Conservation (phyloP, 169 alveolate genomes). For the Cryptosporidium andersoni region DNA sequence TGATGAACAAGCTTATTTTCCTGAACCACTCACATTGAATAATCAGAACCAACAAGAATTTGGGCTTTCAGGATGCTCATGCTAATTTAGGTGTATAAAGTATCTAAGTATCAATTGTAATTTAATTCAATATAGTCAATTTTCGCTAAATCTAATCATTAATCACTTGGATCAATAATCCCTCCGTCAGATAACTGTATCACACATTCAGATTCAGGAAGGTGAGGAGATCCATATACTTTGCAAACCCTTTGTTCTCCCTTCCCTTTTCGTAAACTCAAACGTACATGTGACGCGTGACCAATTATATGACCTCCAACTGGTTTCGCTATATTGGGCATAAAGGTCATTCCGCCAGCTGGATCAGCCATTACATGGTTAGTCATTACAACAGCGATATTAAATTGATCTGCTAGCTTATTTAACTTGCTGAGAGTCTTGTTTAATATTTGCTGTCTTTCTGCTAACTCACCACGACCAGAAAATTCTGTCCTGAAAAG, state of each 20-base stretch:
- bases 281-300: constrained; percentile 95
- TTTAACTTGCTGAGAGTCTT: constrained; percentile 84
- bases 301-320: constrained; percentile 99
- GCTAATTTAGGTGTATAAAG: constrained; percentile 13
- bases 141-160: not conserved
- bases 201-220: constrained; percentile 94
- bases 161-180: constrained; percentile 79
- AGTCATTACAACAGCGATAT: constrained; percentile 93
- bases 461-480: constrained; percentile 90
- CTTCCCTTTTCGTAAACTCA: constrained; percentile 94
- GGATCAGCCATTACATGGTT: constrained; percentile 95
- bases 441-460: constrained; percentile 84
- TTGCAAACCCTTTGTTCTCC: constrained; percentile 94
- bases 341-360: constrained; percentile 89
- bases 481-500: constrained; percentile 86
- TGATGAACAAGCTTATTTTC: constrained; percentile 83
- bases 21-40: constrained; percentile 62
- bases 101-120: not conserved
- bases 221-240: constrained; percentile 95
- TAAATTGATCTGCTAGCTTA: constrained; percentile 95
- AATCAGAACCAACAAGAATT: constrained; percentile 37
- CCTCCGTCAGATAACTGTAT: constrained; percentile 87
- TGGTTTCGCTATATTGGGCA: constrained; percentile 90
- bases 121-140: not conserved
- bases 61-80: constrained; percentile 62